Evolutionary conservation across 352 stramenopile genomes (phyloP).

Genomic region (Pythium phragmiticola): DNA sequence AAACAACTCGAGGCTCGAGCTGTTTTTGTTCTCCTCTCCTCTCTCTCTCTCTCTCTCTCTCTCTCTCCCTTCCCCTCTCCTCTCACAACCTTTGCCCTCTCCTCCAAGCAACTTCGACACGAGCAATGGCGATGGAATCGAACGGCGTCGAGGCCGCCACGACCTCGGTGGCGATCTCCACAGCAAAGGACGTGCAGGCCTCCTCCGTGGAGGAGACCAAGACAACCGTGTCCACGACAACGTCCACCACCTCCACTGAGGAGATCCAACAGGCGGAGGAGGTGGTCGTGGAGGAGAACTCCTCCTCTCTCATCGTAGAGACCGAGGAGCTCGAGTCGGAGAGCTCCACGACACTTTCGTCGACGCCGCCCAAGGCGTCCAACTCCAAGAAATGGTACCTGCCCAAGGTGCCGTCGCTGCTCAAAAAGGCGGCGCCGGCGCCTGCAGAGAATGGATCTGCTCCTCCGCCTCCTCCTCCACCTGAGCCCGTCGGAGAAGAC

Average conservation of each 20-base stretch:
- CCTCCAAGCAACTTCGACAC: slow-evolving; percentile 21
- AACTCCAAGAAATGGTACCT: slow-evolving; percentile 51
- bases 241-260: neutral
- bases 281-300: neutral
- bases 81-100: slow-evolving; percentile 1
- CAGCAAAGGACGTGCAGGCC: neutral
- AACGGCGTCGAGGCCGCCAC: slow-evolving; percentile 17
- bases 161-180: neutral
- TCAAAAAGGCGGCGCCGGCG: slow-evolving; percentile 25
- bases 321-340: neutral
- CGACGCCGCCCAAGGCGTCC: slow-evolving; percentile 15
- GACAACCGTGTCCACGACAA: neutral
- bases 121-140: slow-evolving; percentile 27
- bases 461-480: neutral
- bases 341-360: slow-evolving; percentile 1
- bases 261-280: neutral
- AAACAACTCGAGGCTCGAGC: neutral
- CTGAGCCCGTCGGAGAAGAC: neutral
- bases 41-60: slow-evolving; percentile 7
- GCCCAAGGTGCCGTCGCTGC: slow-evolving; percentile 54
- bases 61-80: slow-evolving; percentile 3
- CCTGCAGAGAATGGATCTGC: neutral
- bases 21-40: slow-evolving; percentile 9
- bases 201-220: slow-evolving; percentile 9
- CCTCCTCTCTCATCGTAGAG: neutral